Base-by-base conservation (phyloP, 2,329 filamentous ascomycete species). In the Arthroderma sp. region DNA sequence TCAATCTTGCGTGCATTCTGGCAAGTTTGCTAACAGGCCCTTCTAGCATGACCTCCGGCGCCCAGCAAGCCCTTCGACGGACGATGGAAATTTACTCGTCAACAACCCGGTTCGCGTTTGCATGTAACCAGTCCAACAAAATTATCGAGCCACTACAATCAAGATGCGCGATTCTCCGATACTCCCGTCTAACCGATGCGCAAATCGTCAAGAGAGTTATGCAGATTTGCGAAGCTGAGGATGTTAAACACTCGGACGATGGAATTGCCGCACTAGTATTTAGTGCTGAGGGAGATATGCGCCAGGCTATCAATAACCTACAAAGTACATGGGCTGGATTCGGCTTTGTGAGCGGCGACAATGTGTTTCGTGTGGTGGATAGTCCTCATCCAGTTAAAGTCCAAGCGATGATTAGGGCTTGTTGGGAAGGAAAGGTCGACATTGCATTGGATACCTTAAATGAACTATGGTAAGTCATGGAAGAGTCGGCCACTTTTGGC, bases 61-160 rank as follows among this genome's bases (percentile, higher is more conserved):
- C 91, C 2, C 91, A 98, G 62, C 91, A 96, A 66, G 91, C 91
- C 15, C 75, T 98, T 32, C 78, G 91, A 54, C 75, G 91, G 50
- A 98, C 91, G 0, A 98, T 98, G 91, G 91, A 98, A 64, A 98
- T 96, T 42, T 96, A 96, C 69, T 93, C 86, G 36, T 82, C 87
- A 51, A 98, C 91, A 1, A 98, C 91, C 2, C 78, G 91, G 47
- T 98, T 98, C 59, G 91, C 91, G 0, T 98, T 98, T 58, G 91
- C 91, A 2, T 98, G 91, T 72, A 98, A 98, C 64, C 86, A 94
- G 69, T 91, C 84, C 50, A 98, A 96, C 71, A 98, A 96, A 68
- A 96, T 98, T 61, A 98, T 98, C 64, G 91, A 98, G 65, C 91
- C 91, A n/a, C 73, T 98, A 42, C 91, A 98, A 65, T 95, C 88